These are phyloP conservation scores for Solioccasus polychromus DNA, from an alignment of 768 basidiomycete species.

Conservation along the genomic window DNA sequence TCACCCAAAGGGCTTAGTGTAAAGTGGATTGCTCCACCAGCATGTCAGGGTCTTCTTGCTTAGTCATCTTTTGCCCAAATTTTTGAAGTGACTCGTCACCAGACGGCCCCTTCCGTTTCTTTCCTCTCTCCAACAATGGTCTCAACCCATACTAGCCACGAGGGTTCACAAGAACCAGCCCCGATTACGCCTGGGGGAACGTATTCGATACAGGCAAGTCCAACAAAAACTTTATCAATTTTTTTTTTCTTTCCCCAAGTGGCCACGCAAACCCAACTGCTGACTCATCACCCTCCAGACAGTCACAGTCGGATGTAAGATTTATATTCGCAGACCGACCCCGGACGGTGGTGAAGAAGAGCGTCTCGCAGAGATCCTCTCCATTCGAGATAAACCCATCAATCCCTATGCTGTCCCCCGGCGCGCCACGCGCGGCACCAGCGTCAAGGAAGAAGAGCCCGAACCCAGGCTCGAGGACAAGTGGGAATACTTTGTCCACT, in stretches of 20 bases:
- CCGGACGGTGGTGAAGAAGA: constrained; percentile 78
- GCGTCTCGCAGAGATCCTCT: constrained; percentile 92
- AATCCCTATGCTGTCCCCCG: constrained; percentile 49
- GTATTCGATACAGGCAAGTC: constrained; percentile 69
- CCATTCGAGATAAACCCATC: constrained; percentile 83
- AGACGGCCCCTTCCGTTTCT: constrained; percentile 1
- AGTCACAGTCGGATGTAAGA: constrained; percentile 91
- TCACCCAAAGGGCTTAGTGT: neutral
- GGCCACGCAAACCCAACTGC: constrained; percentile 21
- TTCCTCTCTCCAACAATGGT: constrained; percentile 21
- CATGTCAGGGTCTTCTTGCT: constrained; percentile 16
- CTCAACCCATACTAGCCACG: constrained; percentile 30
- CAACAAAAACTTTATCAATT: constrained; percentile 4
- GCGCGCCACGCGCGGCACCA: constrained; percentile 40
- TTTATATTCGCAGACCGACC: constrained; percentile 82
- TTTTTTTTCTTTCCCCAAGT: constrained; percentile 22
- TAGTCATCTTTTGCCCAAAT: constrained; percentile 20
- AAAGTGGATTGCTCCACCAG: too few species aligned
- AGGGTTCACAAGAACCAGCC: constrained; percentile 47
- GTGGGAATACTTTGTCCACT: constrained; percentile 96
- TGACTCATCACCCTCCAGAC: constrained; percentile 52
- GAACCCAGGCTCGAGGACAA: constrained; percentile 67
- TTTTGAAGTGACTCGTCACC: constrained; percentile 1
- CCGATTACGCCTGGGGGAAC: constrained; percentile 72
- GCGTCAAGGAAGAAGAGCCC: constrained; percentile 45